Base-by-base conservation (phyloP, 495 filamentous ascomycete genomes). In the Aspergillus biplanus region DNA sequence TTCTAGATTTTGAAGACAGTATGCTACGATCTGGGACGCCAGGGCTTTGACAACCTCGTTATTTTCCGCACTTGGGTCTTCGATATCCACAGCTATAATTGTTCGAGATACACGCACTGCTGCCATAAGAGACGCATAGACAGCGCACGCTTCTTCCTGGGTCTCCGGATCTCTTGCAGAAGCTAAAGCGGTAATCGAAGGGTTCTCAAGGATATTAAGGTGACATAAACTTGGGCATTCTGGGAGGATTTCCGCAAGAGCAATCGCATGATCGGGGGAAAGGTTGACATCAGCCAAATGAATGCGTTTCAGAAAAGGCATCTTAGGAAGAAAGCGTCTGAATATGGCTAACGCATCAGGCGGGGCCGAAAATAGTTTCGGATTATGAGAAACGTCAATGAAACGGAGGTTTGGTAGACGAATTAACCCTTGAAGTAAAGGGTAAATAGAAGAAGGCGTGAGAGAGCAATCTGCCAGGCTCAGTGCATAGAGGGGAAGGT, bases 1-100 rank as follows among this genome's bases (percentile, higher is more conserved):
- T 73, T 97, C 92, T 75, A 99, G 87, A 67, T 99, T 99, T 33
- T 89, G 85, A 63, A 99, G 85, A 59, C 90, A 97, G 70, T 97
- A 97, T 3, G 93, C 93, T 8, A 97, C 88, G 46, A 98, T 91
- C 70, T 96, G 92, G 63, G 92, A 94, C 11, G 92, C 96, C 61
- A 99, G 80, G 7, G 92, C 94, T 74, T 92, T 96, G 65, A 99
- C 90, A 48, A 99, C 85, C 63, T 97, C 93, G 58, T 89, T 91
- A 32, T 87, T 90, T 63, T 90, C 87, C 33, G 85, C 78, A 33
- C 82, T 87, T 9, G 94, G 93, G 11, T 95, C 87, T 68, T 98
- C 92, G 64, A 97, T 91, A 71, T 99, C 95, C 57, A 99, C 84
- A 56, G 92, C 92, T 21, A 99, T 88, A 46, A 99, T 84, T 11